Base-by-base conservation (phyloP, 306 rosid species). In the Casuarina cunninghamiana region DNA sequence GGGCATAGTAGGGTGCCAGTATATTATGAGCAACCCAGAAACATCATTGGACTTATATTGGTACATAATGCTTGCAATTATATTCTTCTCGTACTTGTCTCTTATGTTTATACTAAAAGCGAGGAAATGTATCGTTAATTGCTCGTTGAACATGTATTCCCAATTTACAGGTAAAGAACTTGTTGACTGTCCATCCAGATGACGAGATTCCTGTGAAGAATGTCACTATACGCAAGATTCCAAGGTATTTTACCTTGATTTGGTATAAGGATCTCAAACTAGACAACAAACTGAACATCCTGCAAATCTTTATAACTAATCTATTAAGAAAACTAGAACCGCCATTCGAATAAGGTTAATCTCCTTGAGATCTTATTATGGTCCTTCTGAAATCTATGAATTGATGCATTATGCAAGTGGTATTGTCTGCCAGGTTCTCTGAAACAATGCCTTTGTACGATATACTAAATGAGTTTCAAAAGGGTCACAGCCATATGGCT, bases 401-500 rank as follows among this genome's bases (percentile, higher is more conserved):
- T 26, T 26, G 32, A 26, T 26, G 32, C 32, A 26, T 26, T 26
- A 26, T 26, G 32, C 32, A 26, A 21, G 3, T 42, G 49, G 7
- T 41, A 16, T 3, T 17, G 71, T 43, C 71, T 66, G 11, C 49
- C 49, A 95, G 99, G 84, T 94, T 95, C 79, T 85, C 86, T 26
- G 97, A 91, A 79, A 87, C 78, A 10, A 74, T 95, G 87, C 97
- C 97, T 2, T 77, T 95, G 63, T 95, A 95, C 82, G 97, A 93
- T 84, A 93, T 95, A 74, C 79, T 95, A 93, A 93, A 95, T 58
- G 97, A 93, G 86, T 95, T 93, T 80, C 99, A 93, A 71, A 93
- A 92, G 78, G 99, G 99, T 37, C 97, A 93, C 69, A 95, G 99
- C 79, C 97, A 95, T 89, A 92, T 95, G 99, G 99, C 99, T 66